These are phyloP conservation scores for Rubia peregrina DNA, from an alignment of 305 asterid species.

Conservation along the genomic window DNA sequence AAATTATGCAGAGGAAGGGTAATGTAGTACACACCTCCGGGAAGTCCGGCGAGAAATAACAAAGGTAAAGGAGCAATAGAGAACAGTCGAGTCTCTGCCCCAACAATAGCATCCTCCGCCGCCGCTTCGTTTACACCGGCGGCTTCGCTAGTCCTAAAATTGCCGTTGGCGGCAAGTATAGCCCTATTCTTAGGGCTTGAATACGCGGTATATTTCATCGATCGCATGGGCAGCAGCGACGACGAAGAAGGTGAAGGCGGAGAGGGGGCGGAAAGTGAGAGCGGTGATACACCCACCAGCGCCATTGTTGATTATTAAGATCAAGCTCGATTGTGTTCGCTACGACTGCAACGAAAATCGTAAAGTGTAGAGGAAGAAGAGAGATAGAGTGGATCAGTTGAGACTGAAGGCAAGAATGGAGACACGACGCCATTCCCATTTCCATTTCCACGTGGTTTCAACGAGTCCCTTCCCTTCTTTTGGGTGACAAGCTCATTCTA, in stretches of 20 bases:
- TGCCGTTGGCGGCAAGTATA: constrained; percentile 25
- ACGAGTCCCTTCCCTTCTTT: neutral
- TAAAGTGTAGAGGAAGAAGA: neutral
- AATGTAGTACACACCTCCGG: constrained; percentile 52
- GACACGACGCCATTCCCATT: constrained; percentile 42
- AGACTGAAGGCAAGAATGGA: constrained; percentile 41
- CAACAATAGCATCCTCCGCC: constrained; percentile 25
- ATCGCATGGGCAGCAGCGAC: constrained; percentile 13
- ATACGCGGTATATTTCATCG: constrained; percentile 10
- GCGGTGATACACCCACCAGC: constrained; percentile 39
- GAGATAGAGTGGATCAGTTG: constrained; percentile 7
- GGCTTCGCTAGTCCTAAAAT: constrained; percentile 14
- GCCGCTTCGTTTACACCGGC: constrained; percentile 23
- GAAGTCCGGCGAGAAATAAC: constrained; percentile 60
- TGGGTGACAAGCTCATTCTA: neutral
- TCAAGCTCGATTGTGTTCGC: neutral
- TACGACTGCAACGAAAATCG: neutral
- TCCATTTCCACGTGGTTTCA: constrained; percentile 15
- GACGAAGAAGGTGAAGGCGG: constrained; percentile 19
- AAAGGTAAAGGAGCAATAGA: constrained; percentile 57
- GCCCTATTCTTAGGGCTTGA: constrained; percentile 11
- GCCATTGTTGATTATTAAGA: constrained; percentile 29
- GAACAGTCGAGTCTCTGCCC: constrained; percentile 44
- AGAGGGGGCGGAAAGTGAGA: constrained; percentile 28
- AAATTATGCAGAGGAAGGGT: neutral